These are phyloP conservation scores for Linum usitatissimum DNA, from an alignment of 345 rosid genomes.

Conservation along the genomic window DNA sequence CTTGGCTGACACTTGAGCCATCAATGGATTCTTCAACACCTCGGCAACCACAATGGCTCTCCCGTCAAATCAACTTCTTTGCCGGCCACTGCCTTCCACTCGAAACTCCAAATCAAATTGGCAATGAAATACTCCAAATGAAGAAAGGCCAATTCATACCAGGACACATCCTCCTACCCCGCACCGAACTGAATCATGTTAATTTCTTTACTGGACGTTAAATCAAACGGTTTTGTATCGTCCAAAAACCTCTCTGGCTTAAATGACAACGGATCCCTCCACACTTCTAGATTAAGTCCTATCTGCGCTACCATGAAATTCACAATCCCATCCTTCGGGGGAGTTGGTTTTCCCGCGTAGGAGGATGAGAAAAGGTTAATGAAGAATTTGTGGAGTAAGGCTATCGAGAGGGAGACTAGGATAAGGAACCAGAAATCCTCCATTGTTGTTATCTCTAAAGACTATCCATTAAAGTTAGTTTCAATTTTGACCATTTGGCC, in stretches of 20 bases:
- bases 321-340: neutral
- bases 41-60: neutral
- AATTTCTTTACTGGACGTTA: slow-evolving; percentile 1
- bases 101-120: neutral
- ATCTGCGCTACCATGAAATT: slow-evolving; percentile 1
- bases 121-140: slow-evolving; percentile 3
- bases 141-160: neutral
- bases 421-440: too few relatives aligned
- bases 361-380: too few relatives aligned
- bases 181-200: slow-evolving; percentile 4
- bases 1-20: neutral
- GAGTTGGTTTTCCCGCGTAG: too few relatives aligned
- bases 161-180: slow-evolving; percentile 2
- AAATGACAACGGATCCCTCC: neutral
- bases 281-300: neutral
- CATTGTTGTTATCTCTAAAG: too few relatives aligned
- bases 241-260: slow-evolving; percentile 3
- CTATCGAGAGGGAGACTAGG: too few relatives aligned
- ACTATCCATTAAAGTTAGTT: too few relatives aligned
- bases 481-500: too few relatives aligned
- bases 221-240: neutral
- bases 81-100: neutral
- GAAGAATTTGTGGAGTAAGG: too few relatives aligned
- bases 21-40: slow-evolving; percentile 4
- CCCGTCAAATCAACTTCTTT: neutral